phyloP scores from a whole-genome alignment of 225 moss, liverwort and hornwort genomes.

The Rhytidiadelphus loreus region DNA sequence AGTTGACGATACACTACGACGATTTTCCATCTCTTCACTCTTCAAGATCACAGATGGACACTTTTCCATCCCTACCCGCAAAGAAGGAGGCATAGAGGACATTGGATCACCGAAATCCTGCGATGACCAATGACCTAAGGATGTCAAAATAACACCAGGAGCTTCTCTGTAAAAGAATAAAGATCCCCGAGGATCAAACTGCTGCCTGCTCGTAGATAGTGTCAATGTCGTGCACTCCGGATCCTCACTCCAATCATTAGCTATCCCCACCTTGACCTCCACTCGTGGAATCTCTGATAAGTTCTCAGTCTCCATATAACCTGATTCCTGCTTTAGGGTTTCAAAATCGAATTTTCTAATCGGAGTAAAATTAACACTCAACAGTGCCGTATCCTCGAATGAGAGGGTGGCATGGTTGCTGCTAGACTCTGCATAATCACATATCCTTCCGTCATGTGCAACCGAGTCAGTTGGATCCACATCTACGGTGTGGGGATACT shows the following conservation, averaged over 20 bases:
- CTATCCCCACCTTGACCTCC: neutral
- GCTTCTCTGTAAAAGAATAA: conserved; percentile 58
- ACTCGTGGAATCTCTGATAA: neutral
- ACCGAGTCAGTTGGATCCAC: neutral
- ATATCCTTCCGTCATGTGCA: neutral
- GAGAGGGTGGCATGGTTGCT: conserved; percentile 11
- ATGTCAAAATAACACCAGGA: conserved; percentile 56
- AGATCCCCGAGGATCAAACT: conserved; percentile 60
- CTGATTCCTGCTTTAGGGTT: neutral
- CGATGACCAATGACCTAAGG: neutral
- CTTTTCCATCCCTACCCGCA: conserved; percentile 22
- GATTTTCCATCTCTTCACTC: neutral
- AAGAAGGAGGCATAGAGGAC: conserved; percentile 21
- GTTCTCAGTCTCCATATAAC: neutral
- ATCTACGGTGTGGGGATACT: conserved; percentile 19
- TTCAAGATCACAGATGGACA: neutral
- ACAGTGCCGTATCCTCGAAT: conserved; percentile 13
- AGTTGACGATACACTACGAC: neutral
- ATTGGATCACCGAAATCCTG: neutral
- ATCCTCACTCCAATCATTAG: neutral
- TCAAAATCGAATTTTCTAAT: neutral
- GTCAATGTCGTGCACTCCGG: neutral
- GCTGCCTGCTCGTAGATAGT: neutral
- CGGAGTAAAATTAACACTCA: neutral
- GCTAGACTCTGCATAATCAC: neutral